Base-by-base conservation (phyloP, 495 filamentous ascomycete species). In the Amniculicola lignicola region DNA sequence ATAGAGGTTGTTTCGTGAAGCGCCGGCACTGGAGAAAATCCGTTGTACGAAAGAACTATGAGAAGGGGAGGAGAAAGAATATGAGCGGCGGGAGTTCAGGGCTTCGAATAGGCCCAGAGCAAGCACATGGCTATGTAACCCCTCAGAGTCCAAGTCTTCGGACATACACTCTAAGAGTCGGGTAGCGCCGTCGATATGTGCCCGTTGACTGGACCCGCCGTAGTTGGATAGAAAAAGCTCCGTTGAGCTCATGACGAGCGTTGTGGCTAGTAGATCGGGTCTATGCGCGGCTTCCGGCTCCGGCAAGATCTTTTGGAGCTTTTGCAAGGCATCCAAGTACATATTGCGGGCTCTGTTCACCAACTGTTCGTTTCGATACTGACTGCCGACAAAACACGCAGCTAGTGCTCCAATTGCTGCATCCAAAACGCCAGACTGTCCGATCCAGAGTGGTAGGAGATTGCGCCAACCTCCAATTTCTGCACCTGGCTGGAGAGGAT, bases 171-270 rank as follows among this genome's bases (percentile, higher is more conserved):
- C 19, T 3, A 60, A 29, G 11, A 60, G 41, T 19, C 41, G 25
- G 18, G 57, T 54, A 14, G 57, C 57, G 2, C 59, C 59, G 19
- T 62, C 51, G 24, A 62, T 49, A 25, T 62, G 59, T 2, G 40
- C 41, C 1, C 39, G 35, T 36, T 57, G 53, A 47, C 46, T 57
- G 6, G 43, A 7, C 21, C 59, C 53, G 19, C 44, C 51, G 15
- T 48, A 51, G 33, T 51, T 56, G 4, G 42, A 42, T 22, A 62
- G 24, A 35, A 62, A 62, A 10, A 57, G 7, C 27, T 62, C 59
- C 1, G 28, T 52, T 5, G 53, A 52, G 16, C 51, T 57, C 51
- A 62, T 51, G 1, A 62, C 52, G 7, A 62, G 45, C 3, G 51
- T 51, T 2, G 59, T 57, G 6, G 51, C 52, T 2, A 57, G 11